Evolutionary conservation across 1,139 yeast genomes (phyloP), one percentile per base, ranked within the genome.

Genomic region (Geotrichum histeridarum): DNA sequence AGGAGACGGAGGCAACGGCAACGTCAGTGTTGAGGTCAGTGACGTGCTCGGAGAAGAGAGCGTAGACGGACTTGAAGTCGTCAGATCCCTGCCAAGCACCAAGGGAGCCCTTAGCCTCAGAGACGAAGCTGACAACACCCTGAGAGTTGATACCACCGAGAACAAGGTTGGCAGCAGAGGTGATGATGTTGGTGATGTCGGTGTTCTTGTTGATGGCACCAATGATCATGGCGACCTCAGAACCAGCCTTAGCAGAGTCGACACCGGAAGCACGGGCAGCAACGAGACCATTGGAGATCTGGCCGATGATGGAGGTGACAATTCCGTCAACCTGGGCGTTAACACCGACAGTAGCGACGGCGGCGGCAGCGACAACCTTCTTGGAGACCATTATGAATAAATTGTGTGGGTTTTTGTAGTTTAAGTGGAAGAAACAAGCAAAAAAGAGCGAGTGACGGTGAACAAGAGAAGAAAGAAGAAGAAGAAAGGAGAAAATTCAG

Each of bases 141-240:
- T 51, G 49, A 38, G 54, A 51, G 60, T 54, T 57, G 27, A 57
- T 48, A 30, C 60, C 60, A 41, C 52, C 56, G 33, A 53, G 53
- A 45, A 55, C 60, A 39, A 49, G 45, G 41, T 42, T 45, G 42
- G 55, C 57, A 35, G 54, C 59, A 39, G 54, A 41, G 33, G 59
- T 50, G 22, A 57, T 33, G 43, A 56, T 51, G 42, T 52, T 44
- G 48, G 48, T 39, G 31, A 57, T 38, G 30, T 59, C 59, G 8
- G 50, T 43, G 53, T 55, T 54, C 41, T 42, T 33, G 51, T 50
- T 54, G 46, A 57, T 35, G 42, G 53, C 54, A 35, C 48, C 56
- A 43, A 57, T 51, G 37, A 56, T 60, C 37, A 48, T 56, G 53
- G 43, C 60, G 50, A 50, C 56, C 44, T 54, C 61, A 45, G 59